These are phyloP conservation scores for Sechiopsis laciniata DNA, from an alignment of 306 rosid species.

Conservation along the genomic window DNA sequence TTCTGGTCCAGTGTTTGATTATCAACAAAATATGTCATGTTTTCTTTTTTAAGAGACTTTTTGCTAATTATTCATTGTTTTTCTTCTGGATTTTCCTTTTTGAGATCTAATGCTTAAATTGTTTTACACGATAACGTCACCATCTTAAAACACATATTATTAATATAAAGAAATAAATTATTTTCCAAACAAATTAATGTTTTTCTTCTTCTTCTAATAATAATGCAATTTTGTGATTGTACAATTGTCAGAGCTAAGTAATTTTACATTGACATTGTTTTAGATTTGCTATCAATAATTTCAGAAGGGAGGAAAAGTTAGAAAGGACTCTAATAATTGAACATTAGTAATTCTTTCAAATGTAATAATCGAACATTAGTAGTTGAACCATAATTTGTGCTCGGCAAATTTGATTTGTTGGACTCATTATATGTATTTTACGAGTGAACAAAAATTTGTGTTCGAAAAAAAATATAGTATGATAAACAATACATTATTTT, in stretches of 20 bases:
- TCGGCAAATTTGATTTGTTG: too few relatives aligned
- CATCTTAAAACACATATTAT: not conserved
- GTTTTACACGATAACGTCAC: not conserved
- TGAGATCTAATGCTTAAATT: not conserved
- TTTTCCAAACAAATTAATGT: not conserved
- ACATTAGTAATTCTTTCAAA: not conserved
- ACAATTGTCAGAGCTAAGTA: not conserved
- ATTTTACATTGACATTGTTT: not conserved
- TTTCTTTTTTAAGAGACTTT: not conserved
- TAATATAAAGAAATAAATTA: not conserved
- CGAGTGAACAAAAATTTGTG: too few relatives aligned
- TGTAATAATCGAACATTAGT: too few relatives aligned
- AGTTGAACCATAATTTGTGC: not conserved
- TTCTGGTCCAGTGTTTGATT: not conserved
- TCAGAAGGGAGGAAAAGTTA: not conserved
- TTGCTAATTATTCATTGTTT: not conserved
- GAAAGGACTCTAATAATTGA: not conserved
- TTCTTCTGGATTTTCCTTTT: not conserved
- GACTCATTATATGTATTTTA: too few relatives aligned
- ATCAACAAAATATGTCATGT: not conserved
- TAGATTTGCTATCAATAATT: not conserved
- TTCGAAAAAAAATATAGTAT: too few relatives aligned
- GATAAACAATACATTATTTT: too few relatives aligned
- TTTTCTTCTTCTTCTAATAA: not conserved
- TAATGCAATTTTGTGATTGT: not conserved